These are phyloP conservation scores for Musa acuminata DNA, from an alignment of 176 grass and related monocot species.

Conservation along the genomic window DNA sequence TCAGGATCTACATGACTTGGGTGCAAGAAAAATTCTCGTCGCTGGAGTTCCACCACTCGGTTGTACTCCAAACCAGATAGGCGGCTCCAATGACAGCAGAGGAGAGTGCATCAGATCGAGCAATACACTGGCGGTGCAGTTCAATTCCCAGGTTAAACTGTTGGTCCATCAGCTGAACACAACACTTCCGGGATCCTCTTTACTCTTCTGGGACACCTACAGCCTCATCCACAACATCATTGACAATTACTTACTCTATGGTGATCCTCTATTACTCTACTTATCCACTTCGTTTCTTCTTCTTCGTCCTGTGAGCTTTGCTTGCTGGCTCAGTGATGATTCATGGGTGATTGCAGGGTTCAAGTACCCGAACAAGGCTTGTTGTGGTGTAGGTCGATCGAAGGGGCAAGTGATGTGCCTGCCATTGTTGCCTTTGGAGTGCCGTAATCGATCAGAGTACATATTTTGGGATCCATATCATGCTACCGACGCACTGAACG, in stretches of 20 bases:
- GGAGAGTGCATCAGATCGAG: conserved; percentile 15
- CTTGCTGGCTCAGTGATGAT: background rate
- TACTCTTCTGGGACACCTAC: conserved; percentile 34
- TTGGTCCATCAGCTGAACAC: conserved; percentile 19
- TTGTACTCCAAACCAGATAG: conserved; percentile 38
- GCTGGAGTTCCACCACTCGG: conserved; percentile 25
- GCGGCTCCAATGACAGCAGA: conserved; percentile 5
- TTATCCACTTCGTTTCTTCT: background rate
- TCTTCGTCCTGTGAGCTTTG: background rate
- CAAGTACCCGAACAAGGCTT: conserved; percentile 27
- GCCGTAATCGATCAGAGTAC: conserved; percentile 22
- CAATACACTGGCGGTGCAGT: conserved; percentile 22
- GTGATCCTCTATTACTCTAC: conserved; percentile 2
- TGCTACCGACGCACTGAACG: conserved; percentile 30
- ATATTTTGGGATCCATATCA: conserved; percentile 39
- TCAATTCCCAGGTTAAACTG: conserved; percentile 19
- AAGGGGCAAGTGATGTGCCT: conserved; percentile 39
- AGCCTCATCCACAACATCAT: conserved; percentile 16
- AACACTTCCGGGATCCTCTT: conserved; percentile 9
- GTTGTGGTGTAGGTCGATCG: conserved; percentile 31
- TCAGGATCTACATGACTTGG: conserved; percentile 29
- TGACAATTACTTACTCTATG: conserved; percentile 21
- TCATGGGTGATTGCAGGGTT: conserved; percentile 19
- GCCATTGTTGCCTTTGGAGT: conserved; percentile 18
- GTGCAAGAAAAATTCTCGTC: conserved; percentile 28